Conservation (phyloP, 73 alveolate species). For the Breviolum minutum region DNA sequence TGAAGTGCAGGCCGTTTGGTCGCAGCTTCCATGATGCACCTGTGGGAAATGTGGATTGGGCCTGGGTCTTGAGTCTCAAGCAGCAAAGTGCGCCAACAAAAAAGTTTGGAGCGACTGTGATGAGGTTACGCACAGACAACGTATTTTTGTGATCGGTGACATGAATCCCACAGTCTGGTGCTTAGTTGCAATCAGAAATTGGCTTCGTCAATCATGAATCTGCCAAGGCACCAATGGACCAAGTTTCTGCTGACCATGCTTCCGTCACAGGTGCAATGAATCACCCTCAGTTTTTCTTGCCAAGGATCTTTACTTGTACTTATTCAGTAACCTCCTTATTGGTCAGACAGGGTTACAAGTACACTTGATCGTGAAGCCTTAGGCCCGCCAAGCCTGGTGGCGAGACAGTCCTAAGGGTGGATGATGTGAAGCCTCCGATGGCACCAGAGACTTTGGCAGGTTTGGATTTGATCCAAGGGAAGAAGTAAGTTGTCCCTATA, state of each 20-base stretch:
- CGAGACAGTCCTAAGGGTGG: constrained; percentile 20
- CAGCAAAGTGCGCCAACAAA: background rate
- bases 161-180: constrained; percentile 51
- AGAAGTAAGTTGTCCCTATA: background rate
- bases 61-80: background rate
- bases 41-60: constrained; percentile 78
- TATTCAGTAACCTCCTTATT: too few species aligned
- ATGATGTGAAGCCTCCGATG: constrained; percentile 88
- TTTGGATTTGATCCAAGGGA: background rate
- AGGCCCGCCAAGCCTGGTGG: constrained; percentile 88
- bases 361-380: background rate
- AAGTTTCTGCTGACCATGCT: constrained; percentile 66
- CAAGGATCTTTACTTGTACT: background rate
- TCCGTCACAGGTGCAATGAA: constrained; percentile 68
- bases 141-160: constrained; percentile 53
- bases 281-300: background rate
- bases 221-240: constrained; percentile 86
- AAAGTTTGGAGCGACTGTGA: background rate
- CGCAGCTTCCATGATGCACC: constrained; percentile 94
- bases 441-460: constrained; percentile 47
- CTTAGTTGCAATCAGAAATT: background rate
- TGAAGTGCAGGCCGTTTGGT: constrained; percentile 74
- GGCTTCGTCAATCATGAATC: background rate
- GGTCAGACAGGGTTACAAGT: too few species aligned
- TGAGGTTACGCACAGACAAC: constrained; percentile 77